These are phyloP conservation scores for Ceratobasidium sp. DNA, from an alignment of 1,284 basidiomycete genomes.

Conservation along the genomic window DNA sequence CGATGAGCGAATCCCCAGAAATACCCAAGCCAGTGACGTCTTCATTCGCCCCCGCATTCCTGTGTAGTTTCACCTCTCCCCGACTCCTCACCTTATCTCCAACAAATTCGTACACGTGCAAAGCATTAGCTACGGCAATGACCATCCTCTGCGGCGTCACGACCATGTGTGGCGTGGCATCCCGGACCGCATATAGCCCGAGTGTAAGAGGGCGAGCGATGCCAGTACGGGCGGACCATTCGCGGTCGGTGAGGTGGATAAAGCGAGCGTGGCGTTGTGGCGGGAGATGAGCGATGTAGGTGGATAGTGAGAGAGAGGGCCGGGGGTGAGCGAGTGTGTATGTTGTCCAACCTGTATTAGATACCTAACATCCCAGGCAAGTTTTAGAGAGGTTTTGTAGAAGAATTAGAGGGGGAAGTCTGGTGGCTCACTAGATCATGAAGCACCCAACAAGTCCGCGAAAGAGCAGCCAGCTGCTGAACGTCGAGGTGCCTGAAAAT, in stretches of 20 bases:
- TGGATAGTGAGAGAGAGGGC: conserved; percentile 10
- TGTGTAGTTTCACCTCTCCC: conserved; percentile 46
- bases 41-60: conserved; percentile 53
- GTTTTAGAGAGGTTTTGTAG: neutral
- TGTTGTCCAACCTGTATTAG: conserved; percentile 21
- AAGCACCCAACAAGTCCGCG: conserved; percentile 58
- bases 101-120: conserved; percentile 71
- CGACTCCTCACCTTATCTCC: conserved; percentile 61
- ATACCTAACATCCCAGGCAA: conserved; percentile 3
- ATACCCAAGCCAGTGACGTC: conserved; percentile 62
- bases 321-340: conserved; percentile 1
- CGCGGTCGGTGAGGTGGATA: conserved; percentile 59
- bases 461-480: neutral
- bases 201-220: conserved; percentile 68
- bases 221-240: conserved; percentile 66
- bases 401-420: conserved; percentile 43
- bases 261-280: neutral
- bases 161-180: conserved; percentile 67
- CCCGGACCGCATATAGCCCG: conserved; percentile 70
- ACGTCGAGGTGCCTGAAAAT: conserved; percentile 10
- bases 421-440: conserved; percentile 64
- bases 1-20: neutral
- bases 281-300: neutral
- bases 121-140: conserved; percentile 68
- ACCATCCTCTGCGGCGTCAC: conserved; percentile 67